phyloP scores from a whole-genome alignment of 192 early-diverging fungal genomes.

The Coemansia reversa region DNA sequence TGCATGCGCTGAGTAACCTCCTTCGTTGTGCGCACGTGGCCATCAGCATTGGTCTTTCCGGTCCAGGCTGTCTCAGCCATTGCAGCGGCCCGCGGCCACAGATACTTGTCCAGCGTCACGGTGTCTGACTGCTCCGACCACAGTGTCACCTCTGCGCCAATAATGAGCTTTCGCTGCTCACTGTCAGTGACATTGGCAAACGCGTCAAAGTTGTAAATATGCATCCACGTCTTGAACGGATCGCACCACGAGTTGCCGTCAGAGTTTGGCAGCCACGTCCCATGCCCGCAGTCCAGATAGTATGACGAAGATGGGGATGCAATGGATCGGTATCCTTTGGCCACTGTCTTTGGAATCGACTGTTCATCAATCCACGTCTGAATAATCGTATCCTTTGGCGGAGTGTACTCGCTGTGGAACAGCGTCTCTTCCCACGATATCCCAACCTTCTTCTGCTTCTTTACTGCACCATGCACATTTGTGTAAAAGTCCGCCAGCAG shows the following conservation, averaged over 20 bases:
- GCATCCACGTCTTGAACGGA: constrained; percentile 75
- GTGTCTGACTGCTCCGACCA: constrained; percentile 71
- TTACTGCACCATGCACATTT: constrained; percentile 56
- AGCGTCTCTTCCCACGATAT: constrained; percentile 84
- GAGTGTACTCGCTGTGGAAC: constrained; percentile 54
- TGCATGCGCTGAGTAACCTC: constrained; percentile 67
- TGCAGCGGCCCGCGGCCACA: constrained; percentile 72
- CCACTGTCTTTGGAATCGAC: constrained; percentile 58
- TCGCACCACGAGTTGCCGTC: constrained; percentile 71
- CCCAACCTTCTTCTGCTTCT: constrained; percentile 54
- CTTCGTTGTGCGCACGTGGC: constrained; percentile 56
- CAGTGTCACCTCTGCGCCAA: constrained; percentile 68
- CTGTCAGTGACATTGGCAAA: constrained; percentile 56
- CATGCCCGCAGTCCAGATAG: constrained; percentile 78
- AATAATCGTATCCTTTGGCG: constrained; percentile 64
- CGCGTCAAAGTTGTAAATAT: constrained; percentile 67
- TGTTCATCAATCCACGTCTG: constrained; percentile 71
- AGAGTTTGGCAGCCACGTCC: constrained; percentile 69
- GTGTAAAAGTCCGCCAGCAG: constrained; percentile 56
- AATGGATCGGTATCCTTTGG: constrained; percentile 66
- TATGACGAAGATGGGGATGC: constrained; percentile 63
- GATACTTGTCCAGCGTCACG: constrained; percentile 57
- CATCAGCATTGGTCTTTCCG: constrained; percentile 56
- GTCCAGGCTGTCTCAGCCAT: constrained; percentile 72
- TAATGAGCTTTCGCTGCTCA: constrained; percentile 58